phyloP scores from a whole-genome alignment of 306 rosid species.

The Cotoneaster glaucophyllus region DNA sequence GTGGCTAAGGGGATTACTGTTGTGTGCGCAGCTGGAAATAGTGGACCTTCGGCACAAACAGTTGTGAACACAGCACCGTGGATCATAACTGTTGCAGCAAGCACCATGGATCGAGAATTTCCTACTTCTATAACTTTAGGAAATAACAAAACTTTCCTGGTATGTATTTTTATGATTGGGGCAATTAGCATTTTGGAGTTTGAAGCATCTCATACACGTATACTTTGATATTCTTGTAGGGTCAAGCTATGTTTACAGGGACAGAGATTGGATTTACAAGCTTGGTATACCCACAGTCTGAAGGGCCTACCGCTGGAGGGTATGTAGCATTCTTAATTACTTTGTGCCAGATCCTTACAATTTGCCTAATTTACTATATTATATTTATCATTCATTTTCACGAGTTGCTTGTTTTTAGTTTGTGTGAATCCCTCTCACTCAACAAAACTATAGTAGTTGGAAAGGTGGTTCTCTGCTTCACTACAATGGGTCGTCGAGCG shows the following conservation, averaged over 20 bases:
- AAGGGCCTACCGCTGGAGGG: slow-evolving; percentile 8
- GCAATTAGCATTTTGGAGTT: not conserved
- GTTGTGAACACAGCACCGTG: slow-evolving; percentile 37
- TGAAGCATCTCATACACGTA: not conserved
- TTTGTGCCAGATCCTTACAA: not conserved
- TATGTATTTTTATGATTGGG: slow-evolving; percentile 1
- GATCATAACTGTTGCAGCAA: slow-evolving; percentile 41
- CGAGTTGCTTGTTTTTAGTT: slow-evolving; percentile 11
- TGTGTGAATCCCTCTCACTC: slow-evolving; percentile 18
- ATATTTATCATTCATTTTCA: not conserved
- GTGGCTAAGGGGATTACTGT: slow-evolving; percentile 39
- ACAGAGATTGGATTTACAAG: slow-evolving; percentile 23
- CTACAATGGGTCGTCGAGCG: not conserved
- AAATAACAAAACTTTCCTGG: slow-evolving; percentile 36
- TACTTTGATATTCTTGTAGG: slow-evolving; percentile 9
- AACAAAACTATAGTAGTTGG: slow-evolving; percentile 22
- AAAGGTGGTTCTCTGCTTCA: slow-evolving; percentile 37
- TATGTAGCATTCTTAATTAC: not conserved
- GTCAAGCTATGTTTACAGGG: slow-evolving; percentile 25
- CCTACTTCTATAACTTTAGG: slow-evolving; percentile 39
- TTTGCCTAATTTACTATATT: not conserved
- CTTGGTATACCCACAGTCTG: slow-evolving; percentile 31
- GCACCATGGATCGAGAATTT: slow-evolving; percentile 36
- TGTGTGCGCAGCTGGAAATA: slow-evolving; percentile 29
- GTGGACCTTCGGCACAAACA: slow-evolving; percentile 30